These are phyloP conservation scores for Pleurotus tuoliensis DNA, from an alignment of 768 basidiomycete genomes.

Conservation along the genomic window DNA sequence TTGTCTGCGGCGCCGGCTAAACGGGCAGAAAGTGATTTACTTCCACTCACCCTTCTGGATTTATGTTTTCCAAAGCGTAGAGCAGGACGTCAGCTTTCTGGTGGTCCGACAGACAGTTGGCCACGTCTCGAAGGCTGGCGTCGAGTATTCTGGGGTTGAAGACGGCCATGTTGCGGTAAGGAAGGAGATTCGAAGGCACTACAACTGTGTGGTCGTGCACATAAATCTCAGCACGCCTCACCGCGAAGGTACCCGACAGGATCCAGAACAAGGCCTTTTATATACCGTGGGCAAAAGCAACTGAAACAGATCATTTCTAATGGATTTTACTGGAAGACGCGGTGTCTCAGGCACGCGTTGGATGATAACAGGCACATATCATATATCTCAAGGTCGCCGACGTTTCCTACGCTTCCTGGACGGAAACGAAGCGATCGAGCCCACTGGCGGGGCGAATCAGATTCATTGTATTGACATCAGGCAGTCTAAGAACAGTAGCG, in stretches of 20 bases:
- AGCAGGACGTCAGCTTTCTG: conserved; percentile 71
- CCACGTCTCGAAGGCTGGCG: conserved; percentile 69
- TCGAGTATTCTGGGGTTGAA: conserved; percentile 79
- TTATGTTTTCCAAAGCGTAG: conserved; percentile 80
- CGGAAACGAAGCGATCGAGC: too few species aligned
- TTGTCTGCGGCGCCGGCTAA: conserved; percentile 9
- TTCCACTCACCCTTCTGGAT: conserved; percentile 55
- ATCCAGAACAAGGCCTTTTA: conserved; percentile 4
- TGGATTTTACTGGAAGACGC: not conserved
- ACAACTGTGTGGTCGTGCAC: conserved; percentile 4
- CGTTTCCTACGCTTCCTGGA: too few species aligned
- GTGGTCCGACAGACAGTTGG: conserved; percentile 50
- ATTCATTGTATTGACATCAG: conserved; percentile 1
- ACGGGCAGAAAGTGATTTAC: conserved; percentile 5
- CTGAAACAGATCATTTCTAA: conserved; percentile 1
- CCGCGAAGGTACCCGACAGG: conserved; percentile 8
- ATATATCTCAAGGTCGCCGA: too few species aligned
- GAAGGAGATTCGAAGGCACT: conserved; percentile 3
- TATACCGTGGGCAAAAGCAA: conserved; percentile 3
- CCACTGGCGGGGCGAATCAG: too few species aligned
- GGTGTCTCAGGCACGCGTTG: too few species aligned
- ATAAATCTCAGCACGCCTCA: conserved; percentile 1
- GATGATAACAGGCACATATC: too few species aligned
- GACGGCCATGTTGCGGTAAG: conserved; percentile 40
- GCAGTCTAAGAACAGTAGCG: not conserved